A percentile compares a stretch with the other conserved stretches of the same genome.
These are phyloP conservation scores for Fibroporia radiculosa DNA, from an alignment of 768 basidiomycete species.

Conservation along the genomic window DNA sequence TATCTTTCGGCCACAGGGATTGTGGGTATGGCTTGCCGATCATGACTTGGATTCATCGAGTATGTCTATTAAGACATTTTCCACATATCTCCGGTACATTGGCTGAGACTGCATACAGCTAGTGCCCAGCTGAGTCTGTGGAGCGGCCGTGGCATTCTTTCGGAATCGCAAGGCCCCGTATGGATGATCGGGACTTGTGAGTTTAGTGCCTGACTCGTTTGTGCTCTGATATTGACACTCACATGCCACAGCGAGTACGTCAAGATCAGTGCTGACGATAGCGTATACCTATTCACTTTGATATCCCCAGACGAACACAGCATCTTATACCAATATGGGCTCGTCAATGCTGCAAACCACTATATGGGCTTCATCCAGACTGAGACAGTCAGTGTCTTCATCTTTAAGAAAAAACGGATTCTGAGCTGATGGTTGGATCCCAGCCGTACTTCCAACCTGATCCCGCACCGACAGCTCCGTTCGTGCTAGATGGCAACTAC, in stretches of 20 bases:
- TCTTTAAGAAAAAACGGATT: neutral
- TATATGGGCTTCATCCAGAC: conserved; percentile 70
- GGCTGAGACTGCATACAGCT: conserved; percentile 20
- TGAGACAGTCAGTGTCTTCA: conserved; percentile 29
- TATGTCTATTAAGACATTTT: neutral
- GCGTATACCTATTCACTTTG: neutral
- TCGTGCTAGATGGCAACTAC: conserved; percentile 34
- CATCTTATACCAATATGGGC: conserved; percentile 57
- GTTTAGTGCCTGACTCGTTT: conserved; percentile 16
- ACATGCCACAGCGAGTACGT: neutral
- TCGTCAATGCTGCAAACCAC: conserved; percentile 57
- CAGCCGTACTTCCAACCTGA: conserved; percentile 66
- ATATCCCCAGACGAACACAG: conserved; percentile 49
- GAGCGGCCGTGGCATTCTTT: conserved; percentile 62
- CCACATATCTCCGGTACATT: neutral
- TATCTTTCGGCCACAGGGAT: no score
- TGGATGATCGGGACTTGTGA: conserved; percentile 71
- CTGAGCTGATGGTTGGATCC: neutral
- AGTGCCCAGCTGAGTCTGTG: conserved; percentile 48
- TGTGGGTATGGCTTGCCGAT: conserved; percentile 79
- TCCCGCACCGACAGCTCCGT: conserved; percentile 50
- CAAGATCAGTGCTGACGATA: neutral
- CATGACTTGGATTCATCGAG: conserved; percentile 54
- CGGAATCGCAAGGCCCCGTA: conserved; percentile 67
- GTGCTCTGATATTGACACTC: neutral